Evolutionary conservation across 768 basidiomycete genomes (phyloP).

Genomic region (Artomyces pyxidatus): DNA sequence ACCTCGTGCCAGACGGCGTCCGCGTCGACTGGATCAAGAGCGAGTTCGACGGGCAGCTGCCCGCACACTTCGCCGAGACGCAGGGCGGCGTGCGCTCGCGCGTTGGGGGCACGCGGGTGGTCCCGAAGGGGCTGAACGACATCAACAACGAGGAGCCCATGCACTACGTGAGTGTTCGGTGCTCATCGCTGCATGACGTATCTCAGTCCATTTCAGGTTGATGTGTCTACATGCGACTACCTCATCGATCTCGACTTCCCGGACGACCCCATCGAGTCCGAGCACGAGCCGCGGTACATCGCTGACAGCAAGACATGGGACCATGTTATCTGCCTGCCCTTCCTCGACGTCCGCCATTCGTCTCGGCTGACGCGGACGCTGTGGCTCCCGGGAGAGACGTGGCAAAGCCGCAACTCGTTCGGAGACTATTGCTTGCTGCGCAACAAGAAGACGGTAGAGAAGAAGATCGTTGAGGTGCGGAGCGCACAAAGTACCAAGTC

Average conservation of each 20-base stretch:
- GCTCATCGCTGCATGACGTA: background rate
- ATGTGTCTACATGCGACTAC: constrained; percentile 73
- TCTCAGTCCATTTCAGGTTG: constrained; percentile 48
- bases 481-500: too few species aligned
- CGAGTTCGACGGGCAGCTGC: constrained; percentile 84
- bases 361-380: constrained; percentile 64
- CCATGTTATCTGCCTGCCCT: constrained; percentile 68
- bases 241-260: constrained; percentile 89
- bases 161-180: constrained; percentile 58
- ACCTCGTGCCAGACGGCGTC: constrained; percentile 76
- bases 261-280: constrained; percentile 42
- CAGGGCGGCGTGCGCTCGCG: constrained; percentile 37
- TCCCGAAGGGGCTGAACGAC: constrained; percentile 74
- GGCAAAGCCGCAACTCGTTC: constrained; percentile 65
- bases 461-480: constrained; percentile 18
- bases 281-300: constrained; percentile 75
- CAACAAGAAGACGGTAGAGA: constrained; percentile 36
- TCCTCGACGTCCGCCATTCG: constrained; percentile 78
- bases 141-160: constrained; percentile 71
- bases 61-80: constrained; percentile 63
- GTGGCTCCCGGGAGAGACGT: constrained; percentile 67
- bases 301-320: constrained; percentile 66
- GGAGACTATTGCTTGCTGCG: constrained; percentile 89
- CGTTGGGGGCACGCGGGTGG: constrained; percentile 50
- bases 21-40: constrained; percentile 86